Conservation (phyloP, 2,329 filamentous ascomycete species). For the Venturia aucupariae region DNA sequence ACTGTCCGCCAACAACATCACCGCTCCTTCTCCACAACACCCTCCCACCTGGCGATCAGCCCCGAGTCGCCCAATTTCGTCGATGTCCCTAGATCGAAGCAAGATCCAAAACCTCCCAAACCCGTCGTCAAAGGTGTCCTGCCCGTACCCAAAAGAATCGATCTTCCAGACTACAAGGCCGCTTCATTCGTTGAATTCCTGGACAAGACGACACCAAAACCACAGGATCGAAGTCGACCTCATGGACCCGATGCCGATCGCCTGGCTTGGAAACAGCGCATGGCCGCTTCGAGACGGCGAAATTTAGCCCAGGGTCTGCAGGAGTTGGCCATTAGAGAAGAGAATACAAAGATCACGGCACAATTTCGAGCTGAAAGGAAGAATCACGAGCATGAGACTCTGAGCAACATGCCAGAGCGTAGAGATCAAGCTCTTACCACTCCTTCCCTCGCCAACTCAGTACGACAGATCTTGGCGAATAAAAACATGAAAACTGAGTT, state of each 20-base stretch:
- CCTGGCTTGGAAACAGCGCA: constrained; percentile 57
- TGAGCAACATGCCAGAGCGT: not conserved
- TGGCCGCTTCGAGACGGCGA: constrained; percentile 62
- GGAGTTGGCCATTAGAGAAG: constrained; percentile 49
- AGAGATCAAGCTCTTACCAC: constrained; percentile 11
- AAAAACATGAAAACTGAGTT: constrained; percentile 19
- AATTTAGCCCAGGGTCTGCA: constrained; percentile 64
- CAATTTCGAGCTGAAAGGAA: not conserved
- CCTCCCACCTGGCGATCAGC: constrained; percentile 44
- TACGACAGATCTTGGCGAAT: constrained; percentile 7
- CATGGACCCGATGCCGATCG: constrained; percentile 38
- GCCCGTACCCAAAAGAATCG: constrained; percentile 74
- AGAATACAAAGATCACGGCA: constrained; percentile 7
- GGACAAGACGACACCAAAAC: constrained; percentile 44
- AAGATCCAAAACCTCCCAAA: constrained; percentile 49
- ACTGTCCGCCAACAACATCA: constrained; percentile 22
- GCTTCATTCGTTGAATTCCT: constrained; percentile 47
- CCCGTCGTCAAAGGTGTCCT: constrained; percentile 66
- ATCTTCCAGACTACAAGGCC: constrained; percentile 50
- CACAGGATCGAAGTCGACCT: constrained; percentile 35
- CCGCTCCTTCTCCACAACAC: constrained; percentile 38
- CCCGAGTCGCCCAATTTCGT: constrained; percentile 87
- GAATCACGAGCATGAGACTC: not conserved
- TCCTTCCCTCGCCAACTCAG: constrained; percentile 10
- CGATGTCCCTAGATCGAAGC: constrained; percentile 66